Conservation (phyloP, 305 asterid species). For the Solanum hybrid region DNA sequence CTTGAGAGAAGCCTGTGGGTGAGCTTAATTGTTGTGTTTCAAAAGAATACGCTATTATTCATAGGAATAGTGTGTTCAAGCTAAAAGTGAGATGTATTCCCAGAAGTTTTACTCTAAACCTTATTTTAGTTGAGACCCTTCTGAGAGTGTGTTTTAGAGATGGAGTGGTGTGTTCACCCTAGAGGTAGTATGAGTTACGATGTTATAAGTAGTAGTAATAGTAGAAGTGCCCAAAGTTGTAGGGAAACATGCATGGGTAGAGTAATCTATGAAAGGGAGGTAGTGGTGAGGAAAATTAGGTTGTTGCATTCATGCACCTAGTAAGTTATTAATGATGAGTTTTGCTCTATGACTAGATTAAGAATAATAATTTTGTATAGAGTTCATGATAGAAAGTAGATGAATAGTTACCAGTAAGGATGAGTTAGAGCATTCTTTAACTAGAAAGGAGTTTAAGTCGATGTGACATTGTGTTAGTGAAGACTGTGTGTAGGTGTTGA, state of each 20-base stretch:
- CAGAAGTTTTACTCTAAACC: not conserved
- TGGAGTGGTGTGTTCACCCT: not conserved
- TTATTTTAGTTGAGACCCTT: too few relatives aligned
- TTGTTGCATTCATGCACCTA: not conserved
- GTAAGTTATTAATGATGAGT: not conserved
- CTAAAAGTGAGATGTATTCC: not conserved
- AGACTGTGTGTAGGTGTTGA: not conserved
- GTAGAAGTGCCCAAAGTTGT: not conserved
- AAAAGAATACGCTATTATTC: not conserved
- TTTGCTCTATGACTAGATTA: not conserved
- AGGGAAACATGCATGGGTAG: too few relatives aligned
- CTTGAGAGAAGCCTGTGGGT: not conserved
- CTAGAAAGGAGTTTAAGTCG: not conserved
- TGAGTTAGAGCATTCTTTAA: too few relatives aligned
- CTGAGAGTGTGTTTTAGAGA: not conserved
- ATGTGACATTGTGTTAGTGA: not conserved
- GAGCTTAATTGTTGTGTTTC: not conserved
- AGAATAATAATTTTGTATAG: not conserved
- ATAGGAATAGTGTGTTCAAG: not conserved
- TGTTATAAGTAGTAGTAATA: not conserved
- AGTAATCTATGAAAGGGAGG: not conserved
- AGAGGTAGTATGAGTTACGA: not conserved
- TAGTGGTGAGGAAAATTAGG: not conserved
- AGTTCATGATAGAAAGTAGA: not conserved
- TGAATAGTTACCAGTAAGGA: not conserved